Evolutionary conservation across 2,329 filamentous ascomycete genomes (phyloP), one percentile per base, ranked within the genome.

Genomic region (Malbranchea cinnamomea): DNA sequence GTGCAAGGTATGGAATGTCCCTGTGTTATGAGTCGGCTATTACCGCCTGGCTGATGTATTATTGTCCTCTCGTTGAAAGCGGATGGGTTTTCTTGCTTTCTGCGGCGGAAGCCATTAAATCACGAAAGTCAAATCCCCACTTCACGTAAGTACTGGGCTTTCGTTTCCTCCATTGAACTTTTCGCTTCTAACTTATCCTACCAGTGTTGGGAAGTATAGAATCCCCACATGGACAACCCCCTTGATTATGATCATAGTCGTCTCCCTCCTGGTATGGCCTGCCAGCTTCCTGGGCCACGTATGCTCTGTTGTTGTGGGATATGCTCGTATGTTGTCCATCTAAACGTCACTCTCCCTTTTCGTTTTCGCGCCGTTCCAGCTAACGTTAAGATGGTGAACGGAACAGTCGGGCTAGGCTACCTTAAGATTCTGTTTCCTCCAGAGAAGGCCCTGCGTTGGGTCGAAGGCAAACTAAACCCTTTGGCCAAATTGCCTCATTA

Each of bases 161-260:
- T 57, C 31, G 42, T 39, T 29, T n/a, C 18, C 16, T n/a, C 10
- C 25, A 8, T 11, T 16, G 5, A 12, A 14, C 17, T 18, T 17
- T 24, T 23, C n/a, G 4, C 9, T 6, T 23, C 7, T 26, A 15
- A 12, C 8, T 25, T 35, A 9, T 37, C 44, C 44, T 32, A 47
- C 23, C 38, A 69, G 64, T 37, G 55, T 77, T 24, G 63, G 62
- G n/a, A 63, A 63, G 18, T 65, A 66, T 45, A 67, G 80, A 42
- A 83, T 98, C 34, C 87, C 89, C 2, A 95, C 85, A 0, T 95
- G 87, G 85, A 80, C 76, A 5, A 82, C 80, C 2, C 87, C 89
- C 3, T 59, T 95, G n/a, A 62, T 82, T 29, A 61, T 83, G 44
- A 69, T 80, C 28, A 56, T 92, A 21, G 65, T 87, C 9, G 71